Conservation (phyloP, 805 yeast species). For the Zygosaccharomyces bailii region DNA sequence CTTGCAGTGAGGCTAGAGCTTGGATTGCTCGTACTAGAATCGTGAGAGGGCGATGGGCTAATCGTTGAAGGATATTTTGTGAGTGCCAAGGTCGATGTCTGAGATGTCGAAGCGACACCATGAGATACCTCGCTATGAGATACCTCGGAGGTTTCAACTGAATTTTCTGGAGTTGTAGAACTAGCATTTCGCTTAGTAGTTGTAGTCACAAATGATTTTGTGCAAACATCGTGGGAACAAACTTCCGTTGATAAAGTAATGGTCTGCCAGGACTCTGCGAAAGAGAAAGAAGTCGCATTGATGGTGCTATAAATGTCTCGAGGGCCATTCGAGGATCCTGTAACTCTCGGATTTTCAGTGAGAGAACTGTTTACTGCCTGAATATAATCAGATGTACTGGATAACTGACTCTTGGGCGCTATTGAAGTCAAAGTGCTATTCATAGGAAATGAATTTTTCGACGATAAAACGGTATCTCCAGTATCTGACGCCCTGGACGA, state of each 20-base stretch:
- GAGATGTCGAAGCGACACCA: neutral
- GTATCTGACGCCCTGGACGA: neutral
- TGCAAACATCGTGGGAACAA: constrained; percentile 15
- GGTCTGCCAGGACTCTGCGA: constrained; percentile 8
- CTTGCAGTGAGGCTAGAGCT: too few species aligned
- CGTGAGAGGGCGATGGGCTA: too few species aligned
- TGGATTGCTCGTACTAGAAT: too few species aligned
- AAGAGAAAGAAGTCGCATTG: neutral
- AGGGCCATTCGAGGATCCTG: too few species aligned
- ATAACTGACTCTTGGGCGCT: constrained; percentile 16
- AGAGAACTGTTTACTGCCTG: too few species aligned
- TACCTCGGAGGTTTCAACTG: neutral
- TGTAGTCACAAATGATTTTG: neutral
- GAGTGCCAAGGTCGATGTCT: too few species aligned
- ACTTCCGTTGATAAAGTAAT: constrained; percentile 20
- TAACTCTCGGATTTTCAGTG: neutral
- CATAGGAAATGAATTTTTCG: too few species aligned
- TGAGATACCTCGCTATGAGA: too few species aligned
- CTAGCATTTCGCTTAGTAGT: neutral
- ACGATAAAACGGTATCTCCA: too few species aligned
- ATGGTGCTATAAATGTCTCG: neutral
- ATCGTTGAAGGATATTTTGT: too few species aligned
- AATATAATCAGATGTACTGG: neutral
- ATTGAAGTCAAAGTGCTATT: constrained; percentile 14
- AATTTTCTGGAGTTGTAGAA: neutral